Conservation (phyloP, 768 basidiomycete species). For the Rhodosporidiobolus sp. region DNA sequence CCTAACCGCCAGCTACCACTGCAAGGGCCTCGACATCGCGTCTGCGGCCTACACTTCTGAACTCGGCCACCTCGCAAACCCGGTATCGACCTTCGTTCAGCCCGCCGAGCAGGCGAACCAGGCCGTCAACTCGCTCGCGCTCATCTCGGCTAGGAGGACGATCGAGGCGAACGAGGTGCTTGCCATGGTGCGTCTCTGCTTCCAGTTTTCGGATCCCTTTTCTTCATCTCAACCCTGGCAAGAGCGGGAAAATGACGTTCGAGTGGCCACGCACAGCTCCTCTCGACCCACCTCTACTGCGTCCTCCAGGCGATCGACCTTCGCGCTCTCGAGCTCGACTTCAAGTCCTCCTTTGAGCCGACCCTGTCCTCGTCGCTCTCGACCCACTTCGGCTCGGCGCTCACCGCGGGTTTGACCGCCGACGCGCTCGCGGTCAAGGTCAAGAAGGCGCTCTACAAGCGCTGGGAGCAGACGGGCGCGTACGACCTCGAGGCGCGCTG, state of each 20-base stretch:
- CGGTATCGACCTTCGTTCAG: slow-evolving; percentile 68
- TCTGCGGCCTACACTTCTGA: slow-evolving; percentile 77
- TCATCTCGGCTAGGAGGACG: slow-evolving; percentile 78
- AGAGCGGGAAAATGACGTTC: not conserved
- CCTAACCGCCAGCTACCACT: slow-evolving; percentile 56
- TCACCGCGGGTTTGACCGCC: slow-evolving; percentile 44
- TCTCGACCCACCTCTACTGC: slow-evolving; percentile 70
- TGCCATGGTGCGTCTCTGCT: slow-evolving; percentile 53
- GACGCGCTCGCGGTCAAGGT: slow-evolving; percentile 38
- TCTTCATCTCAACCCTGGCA: too few relatives aligned
- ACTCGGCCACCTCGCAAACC: slow-evolving; percentile 69
- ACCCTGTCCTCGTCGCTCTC: slow-evolving; percentile 59
- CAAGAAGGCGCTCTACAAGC: slow-evolving; percentile 40
- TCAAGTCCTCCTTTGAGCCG: slow-evolving; percentile 55
- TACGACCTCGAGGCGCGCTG: slow-evolving; percentile 71
- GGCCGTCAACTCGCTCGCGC: slow-evolving; percentile 80
- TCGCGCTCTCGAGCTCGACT: slow-evolving; percentile 68
- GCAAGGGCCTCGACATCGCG: slow-evolving; percentile 80
- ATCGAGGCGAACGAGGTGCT: slow-evolving; percentile 73
- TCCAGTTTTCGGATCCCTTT: too few relatives aligned
- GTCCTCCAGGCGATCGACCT: slow-evolving; percentile 74
- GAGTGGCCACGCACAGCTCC: slow-evolving; percentile 49
- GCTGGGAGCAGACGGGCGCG: slow-evolving; percentile 64
- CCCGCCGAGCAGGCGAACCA: slow-evolving; percentile 91
- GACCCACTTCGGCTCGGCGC: slow-evolving; percentile 50